Evolutionary conservation across 495 filamentous ascomycete species (phyloP), one percentile per base, ranked within the genome.

Genomic region (Penicillium ucsense): DNA sequence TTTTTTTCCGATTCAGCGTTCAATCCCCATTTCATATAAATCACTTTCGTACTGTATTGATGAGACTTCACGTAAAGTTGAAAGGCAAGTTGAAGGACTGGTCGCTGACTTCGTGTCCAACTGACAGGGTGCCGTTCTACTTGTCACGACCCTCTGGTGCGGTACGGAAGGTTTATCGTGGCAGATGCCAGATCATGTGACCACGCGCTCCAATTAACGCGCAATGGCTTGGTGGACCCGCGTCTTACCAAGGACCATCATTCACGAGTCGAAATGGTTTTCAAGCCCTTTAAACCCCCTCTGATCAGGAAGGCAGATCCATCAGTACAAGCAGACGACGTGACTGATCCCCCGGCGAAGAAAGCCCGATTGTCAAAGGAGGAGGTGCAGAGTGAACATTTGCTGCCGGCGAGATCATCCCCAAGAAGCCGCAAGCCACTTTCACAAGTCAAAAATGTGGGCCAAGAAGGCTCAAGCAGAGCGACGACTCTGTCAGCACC

Each of bases 201-300:
- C 8, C 34, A 38, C 57, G 57, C 54, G 57, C 50, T 41, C 32
- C 47, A 1, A 20, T 20, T 20, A 20, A 20, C 20, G 20, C 20
- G 20, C 20, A 20, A 20, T 20, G 20, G 20, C 20, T 20, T 20
- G 20, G 20, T 20, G 1, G 9, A 11, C 5, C 36, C 45, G 33
- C 48, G 47, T 36, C 41, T 12, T 42, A 41, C 46, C 33, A 30
- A 29, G 33, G 33, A 47, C 47, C 40, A 31, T 29, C 46, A 42
- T 45, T 10, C 38, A 11, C 46, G 43, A 20, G 33, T 41, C 61
- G 52, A 46, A 50, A 73, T 73, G 70, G 67, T 69, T 47, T 73
- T 71, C 54, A 73, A 72, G 44, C 70, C 70, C 2, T 73, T 73
- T 45, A 70, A 65, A 35, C 60, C 70, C 50, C 70, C 64, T 57